Base-by-base conservation (phyloP, 768 basidiomycete genomes). In the Tephrocybe sp. region DNA sequence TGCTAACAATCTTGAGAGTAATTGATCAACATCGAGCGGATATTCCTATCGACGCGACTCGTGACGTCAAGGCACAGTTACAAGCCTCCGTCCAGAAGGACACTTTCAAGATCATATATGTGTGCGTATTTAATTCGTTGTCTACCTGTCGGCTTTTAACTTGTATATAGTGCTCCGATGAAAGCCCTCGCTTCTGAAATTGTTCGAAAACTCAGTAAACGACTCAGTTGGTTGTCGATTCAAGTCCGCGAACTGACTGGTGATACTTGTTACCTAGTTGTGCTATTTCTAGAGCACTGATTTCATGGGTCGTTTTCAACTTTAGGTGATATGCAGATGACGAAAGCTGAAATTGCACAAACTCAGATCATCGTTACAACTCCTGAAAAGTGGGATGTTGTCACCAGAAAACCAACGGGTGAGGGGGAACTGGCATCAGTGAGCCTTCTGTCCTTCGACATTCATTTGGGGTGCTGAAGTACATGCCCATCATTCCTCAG, bases 351-450 rank as follows among this genome's bases (percentile, higher is more conserved):
- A 70, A 94, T 99, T 53, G 87, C 89, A 1, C 84, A 89, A 67
- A 98, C 97, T 9, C 96, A 98, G 63, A 87, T 99, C 39, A 98
- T 99, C 52, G 94, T 99, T 6, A 99, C 97, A 2, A 99, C 97
- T 1, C 97, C 97, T 0, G 97, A 99, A 66, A 99, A 99, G 67
- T 99, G 97, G 97, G 97, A 98, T 59, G 97, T 99, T 0, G 97
- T 99, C 2, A 99, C 97, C 8, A 75, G 97, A 54, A 98, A 97
- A 65, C 93, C 96, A 1, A 93, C 89, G 1, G 94, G 95, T 7
- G 97, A 98, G 71, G 96, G 94, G 11, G 95, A 98, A 65, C 73
- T 98, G n/a, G 91, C 91, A 31, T 87, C 92, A 45, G 95, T 95
- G 55, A 49, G 87, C 1, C 23, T 7, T 31, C n/a, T 2, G n/a